Percentiles rank a stretch among this genome's conserved stretches.
Evolutionary conservation across 805 yeast species (phyloP).

Genomic region (Spencermartinsiella europaea): DNA sequence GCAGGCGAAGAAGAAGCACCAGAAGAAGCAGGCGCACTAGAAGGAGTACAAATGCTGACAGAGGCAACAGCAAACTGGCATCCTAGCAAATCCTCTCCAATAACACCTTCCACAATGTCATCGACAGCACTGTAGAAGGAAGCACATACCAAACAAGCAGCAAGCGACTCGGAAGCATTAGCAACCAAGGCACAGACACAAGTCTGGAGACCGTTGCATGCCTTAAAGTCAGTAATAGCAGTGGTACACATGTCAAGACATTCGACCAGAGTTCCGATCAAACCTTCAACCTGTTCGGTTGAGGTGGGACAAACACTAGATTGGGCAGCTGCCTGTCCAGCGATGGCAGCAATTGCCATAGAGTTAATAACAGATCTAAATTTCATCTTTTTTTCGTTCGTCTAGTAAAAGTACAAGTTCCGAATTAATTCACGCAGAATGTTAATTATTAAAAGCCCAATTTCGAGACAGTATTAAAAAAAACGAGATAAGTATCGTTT

Average conservation of each 20-base stretch:
- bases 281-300: constrained; percentile 8
- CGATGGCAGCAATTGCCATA: not conserved
- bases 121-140: constrained; percentile 8
- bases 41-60: constrained; percentile 8
- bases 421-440: no score
- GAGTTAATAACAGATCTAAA: not conserved
- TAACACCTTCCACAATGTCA: constrained; percentile 4
- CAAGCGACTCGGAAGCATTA: constrained; percentile 12
- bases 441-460: no score
- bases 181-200: constrained; percentile 14
- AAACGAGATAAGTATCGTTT: no score
- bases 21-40: constrained; percentile 6
- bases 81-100: constrained; percentile 10
- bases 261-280: constrained; percentile 8
- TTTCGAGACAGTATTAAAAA: no score
- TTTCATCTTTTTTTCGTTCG: not conserved
- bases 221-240: constrained; percentile 6
- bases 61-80: constrained; percentile 8
- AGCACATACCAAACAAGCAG: constrained; percentile 14
- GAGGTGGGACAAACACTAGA: constrained; percentile 1
- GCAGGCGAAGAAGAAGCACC: constrained; percentile 3
- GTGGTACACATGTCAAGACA: constrained; percentile 13
- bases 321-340: not conserved
- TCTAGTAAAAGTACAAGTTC: no score
- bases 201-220: constrained; percentile 13